A percentile compares a stretch with the other conserved stretches of the same genome.
Evolutionary conservation across 2,329 filamentous ascomycete species (phyloP).

Genomic region (Bretziella fagacearum): DNA sequence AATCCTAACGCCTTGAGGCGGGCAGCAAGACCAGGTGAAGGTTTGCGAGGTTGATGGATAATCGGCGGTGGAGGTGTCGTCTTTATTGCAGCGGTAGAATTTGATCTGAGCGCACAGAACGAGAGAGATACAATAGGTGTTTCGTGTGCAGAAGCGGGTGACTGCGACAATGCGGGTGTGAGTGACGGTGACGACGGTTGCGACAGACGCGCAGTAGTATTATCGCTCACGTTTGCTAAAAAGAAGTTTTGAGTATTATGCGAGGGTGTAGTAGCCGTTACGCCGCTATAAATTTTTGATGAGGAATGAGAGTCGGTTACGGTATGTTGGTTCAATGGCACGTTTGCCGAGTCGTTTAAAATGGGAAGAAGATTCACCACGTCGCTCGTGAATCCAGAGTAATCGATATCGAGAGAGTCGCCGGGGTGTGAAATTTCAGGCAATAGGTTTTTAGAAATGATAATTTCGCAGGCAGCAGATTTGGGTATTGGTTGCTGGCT

Average conservation of each 20-base stretch:
- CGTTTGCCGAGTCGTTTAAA: too few species aligned
- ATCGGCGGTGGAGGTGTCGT: constrained; percentile 17
- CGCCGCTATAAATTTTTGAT: neutral
- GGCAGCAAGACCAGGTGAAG: constrained; percentile 46
- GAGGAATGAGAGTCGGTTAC: neutral
- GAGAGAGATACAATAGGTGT: constrained; percentile 13
- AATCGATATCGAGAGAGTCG: neutral
- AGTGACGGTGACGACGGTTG: constrained; percentile 12
- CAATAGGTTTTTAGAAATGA: neutral
- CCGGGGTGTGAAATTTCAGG: constrained; percentile 3
- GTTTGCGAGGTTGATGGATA: constrained; percentile 32
- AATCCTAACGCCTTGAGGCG: constrained; percentile 49
- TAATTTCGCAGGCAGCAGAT: neutral
- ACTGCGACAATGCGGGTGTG: constrained; percentile 10
- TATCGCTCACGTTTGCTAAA: neutral
- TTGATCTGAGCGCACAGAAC: constrained; percentile 17
- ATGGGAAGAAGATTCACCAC: too few species aligned
- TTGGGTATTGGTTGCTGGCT: neutral
- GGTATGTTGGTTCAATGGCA: too few species aligned
- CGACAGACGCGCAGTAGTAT: constrained; percentile 3
- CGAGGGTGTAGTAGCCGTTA: neutral
- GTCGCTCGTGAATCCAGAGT: neutral
- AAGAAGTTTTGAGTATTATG: neutral
- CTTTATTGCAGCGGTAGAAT: constrained; percentile 16
- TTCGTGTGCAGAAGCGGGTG: constrained; percentile 3